A percentile compares a stretch with the other conserved stretches of the same genome.
Conservation (phyloP, 2,329 filamentous ascomycete species). For the Claviceps maximensis region DNA sequence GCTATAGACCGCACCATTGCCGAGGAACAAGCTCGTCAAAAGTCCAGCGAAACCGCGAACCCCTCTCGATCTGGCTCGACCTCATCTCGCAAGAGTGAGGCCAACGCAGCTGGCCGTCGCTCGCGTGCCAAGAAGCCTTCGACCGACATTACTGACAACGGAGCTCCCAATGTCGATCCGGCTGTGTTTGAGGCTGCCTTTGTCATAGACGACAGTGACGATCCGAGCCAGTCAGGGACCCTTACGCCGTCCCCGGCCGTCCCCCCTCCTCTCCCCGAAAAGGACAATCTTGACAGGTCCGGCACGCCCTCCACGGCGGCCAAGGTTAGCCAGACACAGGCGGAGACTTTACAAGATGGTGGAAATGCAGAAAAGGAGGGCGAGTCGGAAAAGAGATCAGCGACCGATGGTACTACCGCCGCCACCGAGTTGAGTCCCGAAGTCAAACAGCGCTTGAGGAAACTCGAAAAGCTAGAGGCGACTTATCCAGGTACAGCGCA, state of each 20-base stretch:
- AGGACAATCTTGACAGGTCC: conserved; percentile 14
- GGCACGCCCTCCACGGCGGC: conserved; percentile 5
- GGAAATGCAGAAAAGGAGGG: conserved; percentile 11
- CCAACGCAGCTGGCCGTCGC: conserved; percentile 11
- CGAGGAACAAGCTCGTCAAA: conserved; percentile 78
- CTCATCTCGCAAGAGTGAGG: conserved; percentile 28
- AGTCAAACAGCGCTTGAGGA: conserved; percentile 61
- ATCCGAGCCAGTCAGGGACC: conserved; percentile 47
- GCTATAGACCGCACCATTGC: conserved; percentile 79
- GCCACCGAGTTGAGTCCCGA: conserved; percentile 55
- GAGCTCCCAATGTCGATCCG: conserved; percentile 55
- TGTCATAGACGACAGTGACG: conserved; percentile 72
- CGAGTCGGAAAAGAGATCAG: conserved; percentile 8
- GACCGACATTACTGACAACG: conserved; percentile 24
- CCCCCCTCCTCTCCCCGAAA: conserved; percentile 14
- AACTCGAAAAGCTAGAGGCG: conserved; percentile 78
- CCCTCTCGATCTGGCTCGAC: conserved; percentile 25
- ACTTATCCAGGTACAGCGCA: conserved; percentile 61
- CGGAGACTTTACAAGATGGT: conserved; percentile 12
- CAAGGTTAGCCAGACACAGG: conserved; percentile 10
- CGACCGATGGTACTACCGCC: conserved; percentile 5
- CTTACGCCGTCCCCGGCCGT: conserved; percentile 30
- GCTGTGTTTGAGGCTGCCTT: conserved; percentile 80
- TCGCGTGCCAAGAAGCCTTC: conserved; percentile 27
- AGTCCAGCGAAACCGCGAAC: conserved; percentile 32